Conservation (phyloP, 495 filamentous ascomycete species). For the Xylaria nigripes region DNA sequence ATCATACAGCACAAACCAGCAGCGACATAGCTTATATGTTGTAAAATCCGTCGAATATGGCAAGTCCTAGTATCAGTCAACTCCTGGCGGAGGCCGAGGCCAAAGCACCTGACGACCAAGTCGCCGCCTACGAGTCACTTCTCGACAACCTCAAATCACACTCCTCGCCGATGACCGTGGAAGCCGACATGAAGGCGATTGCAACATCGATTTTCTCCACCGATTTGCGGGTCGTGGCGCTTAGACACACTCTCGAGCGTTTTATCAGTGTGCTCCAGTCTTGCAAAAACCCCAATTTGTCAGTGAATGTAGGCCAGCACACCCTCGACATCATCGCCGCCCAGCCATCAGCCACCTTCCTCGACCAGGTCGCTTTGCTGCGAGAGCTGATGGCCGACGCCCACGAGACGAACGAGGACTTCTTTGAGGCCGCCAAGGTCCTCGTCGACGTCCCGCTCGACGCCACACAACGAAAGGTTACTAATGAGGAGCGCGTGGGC, state of each 20-base stretch:
- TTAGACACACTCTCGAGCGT: constrained; percentile 59
- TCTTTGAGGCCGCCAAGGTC: constrained; percentile 62
- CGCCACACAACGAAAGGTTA: constrained; percentile 72
- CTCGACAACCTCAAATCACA: constrained; percentile 54
- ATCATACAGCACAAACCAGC: too few relatives aligned
- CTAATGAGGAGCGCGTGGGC: constrained; percentile 64
- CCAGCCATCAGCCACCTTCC: constrained; percentile 52
- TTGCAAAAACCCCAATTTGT: constrained; percentile 48
- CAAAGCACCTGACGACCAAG: constrained; percentile 45
- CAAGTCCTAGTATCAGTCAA: constrained; percentile 28
- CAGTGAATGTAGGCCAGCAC: constrained; percentile 62
- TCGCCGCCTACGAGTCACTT: constrained; percentile 55
- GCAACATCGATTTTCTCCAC: constrained; percentile 60
- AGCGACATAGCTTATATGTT: too few relatives aligned
- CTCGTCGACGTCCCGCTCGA: constrained; percentile 83
- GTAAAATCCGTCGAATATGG: constrained; percentile 12
- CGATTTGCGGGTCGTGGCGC: constrained; percentile 61
- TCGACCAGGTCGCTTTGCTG: constrained; percentile 78
- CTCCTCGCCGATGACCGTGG: constrained; percentile 46
- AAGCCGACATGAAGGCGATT: constrained; percentile 61
- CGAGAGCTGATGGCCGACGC: constrained; percentile 75
- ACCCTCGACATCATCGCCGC: constrained; percentile 55
- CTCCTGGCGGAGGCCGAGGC: constrained; percentile 42
- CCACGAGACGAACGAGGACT: constrained; percentile 76
- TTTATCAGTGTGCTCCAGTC: constrained; percentile 54